Conservation (phyloP, 2,329 filamentous ascomycete species). For the Hysterium pulicare region DNA sequence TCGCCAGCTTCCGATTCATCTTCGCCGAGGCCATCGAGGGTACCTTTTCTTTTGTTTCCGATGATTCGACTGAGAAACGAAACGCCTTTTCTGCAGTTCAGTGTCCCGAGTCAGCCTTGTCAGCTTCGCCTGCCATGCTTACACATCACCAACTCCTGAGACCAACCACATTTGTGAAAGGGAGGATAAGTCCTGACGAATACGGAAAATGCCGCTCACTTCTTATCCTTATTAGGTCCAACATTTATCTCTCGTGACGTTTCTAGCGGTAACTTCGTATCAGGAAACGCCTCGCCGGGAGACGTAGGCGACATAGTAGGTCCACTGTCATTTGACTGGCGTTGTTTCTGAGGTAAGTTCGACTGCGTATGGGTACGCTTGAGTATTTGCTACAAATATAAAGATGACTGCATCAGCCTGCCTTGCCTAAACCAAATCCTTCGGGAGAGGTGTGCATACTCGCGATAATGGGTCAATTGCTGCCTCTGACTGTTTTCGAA, state of each 20-base stretch:
- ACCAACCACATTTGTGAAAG: not conserved
- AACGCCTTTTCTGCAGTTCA: constrained; percentile 67
- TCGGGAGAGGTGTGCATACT: constrained; percentile 44
- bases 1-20: constrained; percentile 69
- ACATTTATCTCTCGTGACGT: constrained; percentile 19
- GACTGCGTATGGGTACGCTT: constrained; percentile 64
- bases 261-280: constrained; percentile 28
- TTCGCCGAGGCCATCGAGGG: constrained; percentile 49
- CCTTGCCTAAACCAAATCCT: not conserved
- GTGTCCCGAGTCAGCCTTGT: constrained; percentile 17
- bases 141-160: constrained; percentile 2
- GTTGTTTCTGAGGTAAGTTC: constrained; percentile 55
- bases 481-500: constrained; percentile 26
- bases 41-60: constrained; percentile 69
- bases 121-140: constrained; percentile 5
- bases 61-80: constrained; percentile 90
- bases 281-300: constrained; percentile 51
- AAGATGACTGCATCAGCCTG: constrained; percentile 11
- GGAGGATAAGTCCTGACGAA: not conserved
- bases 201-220: constrained; percentile 25
- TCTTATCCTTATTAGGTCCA: constrained; percentile 27
- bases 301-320: constrained; percentile 24
- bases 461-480: constrained; percentile 66
- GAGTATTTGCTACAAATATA: constrained; percentile 49
- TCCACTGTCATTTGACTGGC: constrained; percentile 44